Base-by-base conservation (phyloP, 208 protist genomes). In the Lotmaria passim region DNA sequence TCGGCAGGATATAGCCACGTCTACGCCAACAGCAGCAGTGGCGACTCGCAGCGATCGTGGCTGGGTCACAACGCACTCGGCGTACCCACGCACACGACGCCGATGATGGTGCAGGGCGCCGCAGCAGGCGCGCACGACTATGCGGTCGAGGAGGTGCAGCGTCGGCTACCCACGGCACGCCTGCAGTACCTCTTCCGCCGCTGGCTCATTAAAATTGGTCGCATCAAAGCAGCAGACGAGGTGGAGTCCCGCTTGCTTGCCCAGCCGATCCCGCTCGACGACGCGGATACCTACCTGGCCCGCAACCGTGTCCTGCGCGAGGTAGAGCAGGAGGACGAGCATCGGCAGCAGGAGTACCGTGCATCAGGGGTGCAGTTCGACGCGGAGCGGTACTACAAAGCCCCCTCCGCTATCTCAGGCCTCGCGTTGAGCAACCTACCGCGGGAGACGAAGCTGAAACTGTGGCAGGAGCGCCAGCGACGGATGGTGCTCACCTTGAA, bases 381-480 rank as follows among this genome's bases (percentile, higher is more conserved):
- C 31, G 59, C 79, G 36, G 41, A 74, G 41, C 56, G 53, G 24
- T 87, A 85, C 65, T 74, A 82, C 75, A 69, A 66, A 11, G 72
- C 69, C 12, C 74, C 81, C 1, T 72, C 75, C 41, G 62, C 75
- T 52, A 74, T 82, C 63, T 87, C 81, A 7, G 84, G 81, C 5
- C 73, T 91, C 5, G 75, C 82, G 8, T 80, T 90, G 3, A 89
- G 81, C 56, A 79, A 82, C 33, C 67, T 92, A 39, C 69, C 89
- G 23, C 76, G 74, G 21, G 73, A 73, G 28, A 59, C 56, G 38
- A 90, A 88, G 77, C 57, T 81, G 39, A 68, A 83, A 59, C 84
- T 91, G 34, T 93, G 90, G 90, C 90, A 87, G 70, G 74, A 90
- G 55, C 80, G 86, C 2, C 81, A 87, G 59, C 75, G 62, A 4